A percentile compares a stretch with the other conserved stretches of the same genome.
Evolutionary conservation across 495 filamentous ascomycete species (phyloP).

Genomic region (Apodospora peruviana): DNA sequence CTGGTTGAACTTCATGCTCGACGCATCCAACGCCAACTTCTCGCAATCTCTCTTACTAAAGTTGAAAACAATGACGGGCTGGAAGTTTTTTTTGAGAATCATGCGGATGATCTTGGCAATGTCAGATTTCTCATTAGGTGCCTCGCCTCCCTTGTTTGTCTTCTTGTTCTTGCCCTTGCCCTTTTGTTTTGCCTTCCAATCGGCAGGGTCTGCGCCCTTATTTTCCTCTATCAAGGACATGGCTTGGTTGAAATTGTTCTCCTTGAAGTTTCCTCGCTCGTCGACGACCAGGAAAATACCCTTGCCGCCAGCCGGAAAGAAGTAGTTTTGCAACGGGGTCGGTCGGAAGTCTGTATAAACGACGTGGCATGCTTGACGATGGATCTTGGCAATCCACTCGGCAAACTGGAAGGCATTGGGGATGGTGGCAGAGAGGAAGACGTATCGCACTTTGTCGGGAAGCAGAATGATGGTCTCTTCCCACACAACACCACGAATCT

Average conservation of each 20-base stretch:
- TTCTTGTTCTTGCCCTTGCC: constrained; percentile 89
- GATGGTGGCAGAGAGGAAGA: constrained; percentile 97
- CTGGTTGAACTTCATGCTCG: constrained; percentile 87
- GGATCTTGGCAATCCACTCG: constrained; percentile 96
- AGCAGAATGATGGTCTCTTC: constrained; percentile 97
- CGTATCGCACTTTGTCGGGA: constrained; percentile 96
- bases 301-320: constrained; percentile 89
- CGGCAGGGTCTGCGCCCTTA: constrained; percentile 76
- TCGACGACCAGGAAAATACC: constrained; percentile 94
- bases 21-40: constrained; percentile 75
- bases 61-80: constrained; percentile 97
- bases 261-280: constrained; percentile 90
- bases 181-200: constrained; percentile 70
- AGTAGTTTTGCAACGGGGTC: constrained; percentile 93
- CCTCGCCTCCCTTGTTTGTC: constrained; percentile 76
- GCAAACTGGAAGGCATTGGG: constrained; percentile 99
- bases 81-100: constrained; percentile 94
- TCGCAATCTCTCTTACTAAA: constrained; percentile 98
- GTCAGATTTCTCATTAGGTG: constrained; percentile 59
- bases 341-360: constrained; percentile 98
- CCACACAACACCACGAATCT: constrained; percentile 92
- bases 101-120: constrained; percentile 97
- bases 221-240: constrained; percentile 86
- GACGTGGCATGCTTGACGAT: constrained; percentile 94
- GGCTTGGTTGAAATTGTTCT: constrained; percentile 93